These are phyloP conservation scores for Mycotypha africana DNA, from an alignment of 371 early-diverging fungal genomes.

Conservation along the genomic window DNA sequence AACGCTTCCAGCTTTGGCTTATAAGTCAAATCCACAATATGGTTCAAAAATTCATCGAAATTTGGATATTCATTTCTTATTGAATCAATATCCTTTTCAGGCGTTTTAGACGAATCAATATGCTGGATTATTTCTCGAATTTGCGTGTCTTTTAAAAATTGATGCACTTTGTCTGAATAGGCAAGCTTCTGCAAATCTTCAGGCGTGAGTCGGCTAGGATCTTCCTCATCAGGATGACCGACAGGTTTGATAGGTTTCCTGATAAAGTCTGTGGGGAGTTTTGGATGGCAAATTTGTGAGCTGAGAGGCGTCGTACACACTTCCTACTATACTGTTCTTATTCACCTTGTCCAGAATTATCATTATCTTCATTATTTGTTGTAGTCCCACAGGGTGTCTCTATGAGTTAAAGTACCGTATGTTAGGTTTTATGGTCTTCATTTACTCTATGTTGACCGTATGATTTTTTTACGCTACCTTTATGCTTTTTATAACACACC, in stretches of 20 bases:
- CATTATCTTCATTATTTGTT: background rate
- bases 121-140: constrained; percentile 18
- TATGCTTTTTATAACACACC: constrained; percentile 36
- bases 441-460: no score
- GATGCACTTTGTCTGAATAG: constrained; percentile 27
- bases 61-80: constrained; percentile 9
- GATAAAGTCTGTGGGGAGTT: constrained; percentile 10
- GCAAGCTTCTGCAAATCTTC: constrained; percentile 12
- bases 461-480: constrained; percentile 16
- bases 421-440: no score
- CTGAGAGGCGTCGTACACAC: background rate
- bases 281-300: constrained; percentile 2
- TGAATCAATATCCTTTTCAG: constrained; percentile 21
- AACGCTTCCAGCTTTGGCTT: constrained; percentile 7
- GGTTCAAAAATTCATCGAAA: constrained; percentile 20
- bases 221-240: constrained; percentile 26
- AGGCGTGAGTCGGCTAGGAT: constrained; percentile 20
- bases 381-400: background rate
- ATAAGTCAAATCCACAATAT: constrained; percentile 16
- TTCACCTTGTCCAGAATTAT: no score
- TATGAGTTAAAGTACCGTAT: no score
- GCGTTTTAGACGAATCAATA: constrained; percentile 23
- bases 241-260: constrained; percentile 10
- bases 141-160: constrained; percentile 23
- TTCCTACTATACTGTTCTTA: background rate